phyloP scores from a whole-genome alignment of 2,329 filamentous ascomycete genomes.

The Epichloe baconii region DNA sequence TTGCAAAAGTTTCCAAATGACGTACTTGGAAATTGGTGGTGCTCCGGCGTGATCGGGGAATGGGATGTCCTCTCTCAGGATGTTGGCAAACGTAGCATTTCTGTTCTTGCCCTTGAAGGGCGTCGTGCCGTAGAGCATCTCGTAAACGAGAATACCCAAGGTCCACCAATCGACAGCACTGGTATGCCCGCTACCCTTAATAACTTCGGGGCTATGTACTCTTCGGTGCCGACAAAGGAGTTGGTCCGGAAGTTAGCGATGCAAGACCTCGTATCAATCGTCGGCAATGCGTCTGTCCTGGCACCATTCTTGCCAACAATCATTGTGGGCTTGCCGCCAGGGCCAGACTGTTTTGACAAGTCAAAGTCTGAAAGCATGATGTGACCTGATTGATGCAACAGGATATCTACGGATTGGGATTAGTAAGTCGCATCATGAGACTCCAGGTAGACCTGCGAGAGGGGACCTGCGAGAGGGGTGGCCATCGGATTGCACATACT shows the following conservation, averaged over 20 bases:
- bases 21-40: slow-evolving; percentile 86
- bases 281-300: slow-evolving; percentile 74
- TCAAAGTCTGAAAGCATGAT: slow-evolving; percentile 99
- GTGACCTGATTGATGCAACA: slow-evolving; percentile 96
- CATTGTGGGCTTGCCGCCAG: slow-evolving; percentile 94
- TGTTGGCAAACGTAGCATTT: slow-evolving; percentile 96
- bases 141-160: slow-evolving; percentile 89
- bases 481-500: slow-evolving; percentile 44
- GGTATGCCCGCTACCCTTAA: slow-evolving; percentile 95
- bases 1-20: slow-evolving; percentile 8
- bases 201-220: slow-evolving; percentile 97
- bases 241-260: slow-evolving; percentile 98
- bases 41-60: slow-evolving; percentile 82
- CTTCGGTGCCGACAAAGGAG: slow-evolving; percentile 95
- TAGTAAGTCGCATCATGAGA: background rate
- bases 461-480: background rate
- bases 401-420: slow-evolving; percentile 53
- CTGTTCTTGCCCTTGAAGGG: slow-evolving; percentile 99
- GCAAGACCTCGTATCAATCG: slow-evolving; percentile 97
- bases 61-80: slow-evolving; percentile 84
- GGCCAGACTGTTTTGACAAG: slow-evolving; percentile 91
- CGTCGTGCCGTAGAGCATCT: slow-evolving; percentile 97
- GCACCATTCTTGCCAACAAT: slow-evolving; percentile 84
- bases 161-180: slow-evolving; percentile 99
- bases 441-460: background rate